phyloP scores from a whole-genome alignment of 2,329 filamentous ascomycete species.

The Dactylella cylindrospora region DNA sequence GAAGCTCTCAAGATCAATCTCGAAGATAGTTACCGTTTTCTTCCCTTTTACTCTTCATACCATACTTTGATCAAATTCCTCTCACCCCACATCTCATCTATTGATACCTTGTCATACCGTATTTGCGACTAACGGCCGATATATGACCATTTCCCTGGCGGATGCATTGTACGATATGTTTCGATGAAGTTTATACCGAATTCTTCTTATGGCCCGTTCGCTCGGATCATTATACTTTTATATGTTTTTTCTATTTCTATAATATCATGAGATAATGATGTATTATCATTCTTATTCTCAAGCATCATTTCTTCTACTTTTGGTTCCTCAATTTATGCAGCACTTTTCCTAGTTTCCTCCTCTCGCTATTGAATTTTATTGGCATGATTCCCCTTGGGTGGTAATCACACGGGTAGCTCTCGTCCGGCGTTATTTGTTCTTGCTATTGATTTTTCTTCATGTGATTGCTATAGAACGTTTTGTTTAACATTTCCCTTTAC shows the following conservation, averaged over 20 bases:
- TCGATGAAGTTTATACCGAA: conserved; percentile 19
- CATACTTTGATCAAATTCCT: background rate
- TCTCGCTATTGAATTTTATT: conserved; percentile 49
- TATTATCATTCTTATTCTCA: conserved; percentile 39
- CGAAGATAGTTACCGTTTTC: conserved; percentile 50
- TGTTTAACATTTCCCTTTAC: conserved; percentile 27
- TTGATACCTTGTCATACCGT: conserved; percentile 5
- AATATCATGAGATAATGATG: conserved; percentile 44
- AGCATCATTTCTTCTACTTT: conserved; percentile 7
- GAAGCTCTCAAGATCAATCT: conserved; percentile 50
- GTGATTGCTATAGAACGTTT: conserved; percentile 44
- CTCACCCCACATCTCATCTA: background rate
- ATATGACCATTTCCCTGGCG: conserved; percentile 24
- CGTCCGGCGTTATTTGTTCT: conserved; percentile 29
- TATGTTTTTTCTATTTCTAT: conserved; percentile 12
- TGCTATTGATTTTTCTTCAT: conserved; percentile 41
- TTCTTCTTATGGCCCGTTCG: conserved; percentile 28
- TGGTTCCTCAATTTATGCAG: conserved; percentile 9
- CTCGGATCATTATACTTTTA: conserved; percentile 19
- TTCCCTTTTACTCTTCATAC: conserved; percentile 32
- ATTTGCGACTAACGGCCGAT: conserved; percentile 27
- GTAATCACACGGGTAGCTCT: conserved; percentile 43
- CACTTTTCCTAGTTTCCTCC: conserved; percentile 44
- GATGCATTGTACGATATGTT: conserved; percentile 43
- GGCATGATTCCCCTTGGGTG: conserved; percentile 43